Evolutionary conservation across 139 green algal genomes (phyloP).

Genomic region (Coelastrella sp.): DNA sequence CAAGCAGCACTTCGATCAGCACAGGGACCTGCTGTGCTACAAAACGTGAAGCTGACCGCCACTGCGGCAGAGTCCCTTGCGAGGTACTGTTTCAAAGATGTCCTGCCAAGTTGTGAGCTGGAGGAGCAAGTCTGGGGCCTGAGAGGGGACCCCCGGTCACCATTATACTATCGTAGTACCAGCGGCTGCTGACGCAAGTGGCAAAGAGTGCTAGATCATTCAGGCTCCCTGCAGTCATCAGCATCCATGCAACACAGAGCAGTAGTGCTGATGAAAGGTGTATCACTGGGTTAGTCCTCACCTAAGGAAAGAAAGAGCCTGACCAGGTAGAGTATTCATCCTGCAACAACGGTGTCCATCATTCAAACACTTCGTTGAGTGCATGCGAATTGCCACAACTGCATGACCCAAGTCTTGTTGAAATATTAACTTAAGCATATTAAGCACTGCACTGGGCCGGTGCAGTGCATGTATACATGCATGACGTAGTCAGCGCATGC

Average conservation of each 20-base stretch:
- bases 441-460: no score
- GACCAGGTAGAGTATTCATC: no score
- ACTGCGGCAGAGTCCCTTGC: not conserved
- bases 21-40: not conserved
- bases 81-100: not conserved
- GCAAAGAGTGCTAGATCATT: not conserved
- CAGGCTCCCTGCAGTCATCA: not conserved
- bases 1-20: not conserved
- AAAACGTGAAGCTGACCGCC: not conserved
- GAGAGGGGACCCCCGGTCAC: not conserved
- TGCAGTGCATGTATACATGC: no score
- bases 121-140: conserved; percentile 28
- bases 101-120: not conserved
- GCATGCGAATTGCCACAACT: no score
- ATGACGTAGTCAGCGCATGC: no score
- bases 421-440: no score
- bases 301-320: no score
- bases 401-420: no score
- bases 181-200: conserved; percentile 26
- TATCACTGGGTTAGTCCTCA: no score
- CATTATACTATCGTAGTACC: no score
- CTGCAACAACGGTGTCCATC: no score
- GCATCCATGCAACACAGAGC: not conserved
- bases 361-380: no score
- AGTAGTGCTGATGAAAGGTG: not conserved